phyloP scores from a whole-genome alignment of 2,329 filamentous ascomycete species.

The Colletotrichum tofieldiae region DNA sequence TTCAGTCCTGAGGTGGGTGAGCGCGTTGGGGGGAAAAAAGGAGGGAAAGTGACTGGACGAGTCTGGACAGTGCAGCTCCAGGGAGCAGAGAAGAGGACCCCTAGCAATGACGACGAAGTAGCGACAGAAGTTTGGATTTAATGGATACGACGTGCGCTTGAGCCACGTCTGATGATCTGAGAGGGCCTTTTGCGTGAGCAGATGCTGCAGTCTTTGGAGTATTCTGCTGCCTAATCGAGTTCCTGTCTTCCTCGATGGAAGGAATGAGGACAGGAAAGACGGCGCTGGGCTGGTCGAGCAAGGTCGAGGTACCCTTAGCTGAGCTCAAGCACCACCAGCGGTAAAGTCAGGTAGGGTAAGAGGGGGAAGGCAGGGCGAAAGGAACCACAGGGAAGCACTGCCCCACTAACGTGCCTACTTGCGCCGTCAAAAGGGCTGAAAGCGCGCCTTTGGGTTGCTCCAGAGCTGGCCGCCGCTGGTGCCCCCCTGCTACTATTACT shows the following conservation, averaged over 20 bases:
- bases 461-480: conserved; percentile 8
- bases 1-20: conserved; percentile 30
- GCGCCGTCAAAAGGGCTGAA: conserved; percentile 22
- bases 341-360: conserved; percentile 6
- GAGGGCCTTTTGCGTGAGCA: conserved; percentile 20
- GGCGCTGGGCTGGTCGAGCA: conserved; percentile 28
- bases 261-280: conserved; percentile 33
- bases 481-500: conserved; percentile 2
- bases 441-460: conserved; percentile 16
- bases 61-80: conserved; percentile 15
- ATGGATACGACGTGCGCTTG: conserved; percentile 23
- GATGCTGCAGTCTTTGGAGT: conserved; percentile 1
- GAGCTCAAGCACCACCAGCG: conserved; percentile 5
- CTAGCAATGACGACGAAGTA: conserved; percentile 34
- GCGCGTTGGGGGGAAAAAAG: conserved; percentile 35
- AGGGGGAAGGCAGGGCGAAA: conserved; percentile 7
- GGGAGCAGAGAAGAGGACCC: conserved; percentile 8
- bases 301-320: conserved; percentile 23
- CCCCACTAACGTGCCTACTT: conserved; percentile 34
- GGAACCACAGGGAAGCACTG: conserved; percentile 22
- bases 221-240: conserved; percentile 42
- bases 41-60: conserved; percentile 36
- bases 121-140: conserved; percentile 8
- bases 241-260: conserved; percentile 33
- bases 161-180: conserved; percentile 35